Percentiles rank a stretch among this genome's conserved stretches.
Conservation (phyloP, 2,329 filamentous ascomycete genomes). For the Cytospora mali region DNA sequence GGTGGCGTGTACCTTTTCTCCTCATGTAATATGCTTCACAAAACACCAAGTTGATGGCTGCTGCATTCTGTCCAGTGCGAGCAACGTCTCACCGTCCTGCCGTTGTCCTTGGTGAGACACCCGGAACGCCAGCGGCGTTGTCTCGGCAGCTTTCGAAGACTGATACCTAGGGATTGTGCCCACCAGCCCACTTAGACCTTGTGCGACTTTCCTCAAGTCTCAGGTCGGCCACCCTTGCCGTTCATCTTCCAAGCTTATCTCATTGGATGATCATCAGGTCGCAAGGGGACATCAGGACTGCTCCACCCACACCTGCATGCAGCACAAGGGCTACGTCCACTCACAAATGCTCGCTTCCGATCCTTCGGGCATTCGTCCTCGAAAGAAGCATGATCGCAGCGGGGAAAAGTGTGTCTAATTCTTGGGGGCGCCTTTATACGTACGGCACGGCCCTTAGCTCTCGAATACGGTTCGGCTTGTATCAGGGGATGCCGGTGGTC, state of each 20-base stretch:
- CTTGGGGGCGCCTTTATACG: constrained; percentile 3
- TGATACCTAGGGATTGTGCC: not conserved
- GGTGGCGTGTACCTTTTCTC: too few relatives aligned
- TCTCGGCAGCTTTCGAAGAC: not conserved
- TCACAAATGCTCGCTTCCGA: not conserved
- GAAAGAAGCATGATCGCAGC: not conserved
- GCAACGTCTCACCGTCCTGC: not conserved
- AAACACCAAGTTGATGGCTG: not conserved
- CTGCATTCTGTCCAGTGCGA: not conserved
- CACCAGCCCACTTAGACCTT: not conserved
- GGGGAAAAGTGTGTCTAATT: not conserved
- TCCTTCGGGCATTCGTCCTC: constrained; percentile 6
- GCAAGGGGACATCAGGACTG: not conserved
- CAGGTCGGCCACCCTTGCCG: too few relatives aligned
- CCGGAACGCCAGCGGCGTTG: not conserved
- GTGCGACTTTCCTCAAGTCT: too few relatives aligned
- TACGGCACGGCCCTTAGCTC: not conserved
- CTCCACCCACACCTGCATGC: not conserved
- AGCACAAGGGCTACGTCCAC: not conserved
- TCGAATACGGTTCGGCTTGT: not conserved
- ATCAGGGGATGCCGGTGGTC: not conserved
- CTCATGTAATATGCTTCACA: too few relatives aligned
- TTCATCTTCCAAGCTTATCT: too few relatives aligned
- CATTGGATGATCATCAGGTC: not conserved
- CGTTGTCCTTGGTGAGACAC: too few relatives aligned